Conservation (phyloP, 177 flowering plant species). For the Vitis hybrid region DNA sequence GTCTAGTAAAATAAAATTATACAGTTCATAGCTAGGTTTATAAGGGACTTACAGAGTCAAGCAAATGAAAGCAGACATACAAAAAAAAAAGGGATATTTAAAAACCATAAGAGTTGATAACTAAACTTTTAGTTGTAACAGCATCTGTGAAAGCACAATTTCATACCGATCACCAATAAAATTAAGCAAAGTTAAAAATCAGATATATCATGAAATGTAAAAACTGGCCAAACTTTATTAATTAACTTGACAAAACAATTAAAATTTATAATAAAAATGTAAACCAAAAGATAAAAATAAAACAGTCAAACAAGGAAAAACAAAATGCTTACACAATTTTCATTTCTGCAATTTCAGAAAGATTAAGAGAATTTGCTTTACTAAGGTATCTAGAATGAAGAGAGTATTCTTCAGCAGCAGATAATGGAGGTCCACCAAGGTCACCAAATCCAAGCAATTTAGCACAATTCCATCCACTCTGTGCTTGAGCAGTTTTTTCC, state of each 20-base stretch:
- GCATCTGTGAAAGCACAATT: too few species aligned
- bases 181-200: too few species aligned
- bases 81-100: too few species aligned
- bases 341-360: constrained; percentile 99
- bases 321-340: constrained; percentile 81
- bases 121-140: too few species aligned
- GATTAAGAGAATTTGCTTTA: constrained; percentile 92
- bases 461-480: constrained; percentile 72
- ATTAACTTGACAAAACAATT: not conserved
- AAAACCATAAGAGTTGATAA: too few species aligned
- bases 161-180: too few species aligned
- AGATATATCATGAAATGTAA: too few species aligned
- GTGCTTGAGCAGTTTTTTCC: constrained; percentile 89
- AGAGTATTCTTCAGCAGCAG: constrained; percentile 94
- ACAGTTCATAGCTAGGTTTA: too few species aligned
- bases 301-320: not conserved
- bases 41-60: too few species aligned
- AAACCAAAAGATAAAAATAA: not conserved
- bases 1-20: too few species aligned
- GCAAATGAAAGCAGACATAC: too few species aligned
- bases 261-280: too few species aligned
- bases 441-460: constrained; percentile 97
- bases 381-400: constrained; percentile 97
- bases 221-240: not conserved
- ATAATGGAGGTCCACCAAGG: constrained; percentile 85